These are phyloP conservation scores for Pyronema omphalodes DNA, from an alignment of 495 filamentous ascomycete species.

Conservation along the genomic window DNA sequence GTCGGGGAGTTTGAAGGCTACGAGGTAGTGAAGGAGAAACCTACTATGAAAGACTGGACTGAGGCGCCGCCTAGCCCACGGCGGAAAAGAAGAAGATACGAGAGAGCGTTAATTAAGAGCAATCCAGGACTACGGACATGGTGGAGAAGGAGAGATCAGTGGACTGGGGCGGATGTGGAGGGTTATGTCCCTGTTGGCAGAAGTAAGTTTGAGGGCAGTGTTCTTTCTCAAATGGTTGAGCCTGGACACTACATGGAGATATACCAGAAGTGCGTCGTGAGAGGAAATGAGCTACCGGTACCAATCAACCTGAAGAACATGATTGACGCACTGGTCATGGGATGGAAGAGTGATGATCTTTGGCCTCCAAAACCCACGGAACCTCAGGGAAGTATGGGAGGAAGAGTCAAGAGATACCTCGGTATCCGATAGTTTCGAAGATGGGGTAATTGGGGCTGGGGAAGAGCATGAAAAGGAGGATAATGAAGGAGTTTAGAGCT, in stretches of 20 bases:
- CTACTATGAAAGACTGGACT: no score
- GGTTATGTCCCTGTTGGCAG: conserved; percentile 15
- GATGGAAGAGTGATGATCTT: conserved; percentile 86
- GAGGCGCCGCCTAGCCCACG: no score
- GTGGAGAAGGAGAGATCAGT: conserved; percentile 56
- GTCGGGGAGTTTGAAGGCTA: no score
- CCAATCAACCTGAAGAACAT: conserved; percentile 76
- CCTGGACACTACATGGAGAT: conserved; percentile 58
- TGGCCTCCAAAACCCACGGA: conserved; percentile 59
- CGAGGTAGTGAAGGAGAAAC: no score
- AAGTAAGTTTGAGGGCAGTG: conserved; percentile 30
- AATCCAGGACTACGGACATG: conserved; percentile 49
- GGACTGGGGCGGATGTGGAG: conserved; percentile 54
- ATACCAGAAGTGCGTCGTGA: conserved; percentile 69
- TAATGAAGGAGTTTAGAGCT: background rate
- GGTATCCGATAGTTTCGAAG: background rate
- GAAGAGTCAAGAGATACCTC: background rate
- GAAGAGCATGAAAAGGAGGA: background rate
- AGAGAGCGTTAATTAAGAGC: background rate
- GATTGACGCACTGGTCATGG: conserved; percentile 61
- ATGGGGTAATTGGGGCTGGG: background rate
- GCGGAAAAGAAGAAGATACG: background rate
- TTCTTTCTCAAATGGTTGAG: conserved; percentile 54
- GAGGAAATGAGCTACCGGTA: conserved; percentile 57
- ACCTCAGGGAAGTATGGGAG: conserved; percentile 5